These are phyloP conservation scores for Plasmodium coatneyi DNA, from an alignment of 169 alveolate genomes.

Conservation along the genomic window DNA sequence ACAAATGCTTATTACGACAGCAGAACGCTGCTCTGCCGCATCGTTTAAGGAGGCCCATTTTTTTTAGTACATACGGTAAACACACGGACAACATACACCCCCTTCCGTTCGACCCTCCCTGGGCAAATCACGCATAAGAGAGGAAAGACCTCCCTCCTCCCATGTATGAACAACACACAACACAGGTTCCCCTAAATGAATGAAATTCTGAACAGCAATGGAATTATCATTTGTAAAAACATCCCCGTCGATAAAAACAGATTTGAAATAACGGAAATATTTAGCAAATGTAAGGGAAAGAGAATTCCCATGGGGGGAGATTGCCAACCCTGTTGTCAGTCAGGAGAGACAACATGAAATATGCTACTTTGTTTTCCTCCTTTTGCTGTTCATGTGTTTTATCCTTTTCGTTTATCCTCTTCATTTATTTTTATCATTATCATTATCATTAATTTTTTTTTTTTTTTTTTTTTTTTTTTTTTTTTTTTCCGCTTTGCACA, in stretches of 20 bases:
- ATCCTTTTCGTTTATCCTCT: background rate
- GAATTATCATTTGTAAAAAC: constrained; percentile 36
- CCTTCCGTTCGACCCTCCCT: background rate
- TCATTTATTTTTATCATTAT: too few relatives aligned
- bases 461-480: too few relatives aligned
- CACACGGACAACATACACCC: background rate
- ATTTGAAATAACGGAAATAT: constrained; percentile 67
- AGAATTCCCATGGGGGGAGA: background rate
- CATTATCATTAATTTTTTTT: too few relatives aligned
- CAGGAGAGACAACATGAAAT: background rate
- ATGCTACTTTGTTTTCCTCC: background rate
- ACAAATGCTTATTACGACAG: background rate
- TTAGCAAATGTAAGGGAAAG: constrained; percentile 36
- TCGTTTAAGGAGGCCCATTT: background rate
- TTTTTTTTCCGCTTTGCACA: background rate
- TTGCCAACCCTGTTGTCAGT: background rate
- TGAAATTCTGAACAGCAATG: constrained; percentile 42
- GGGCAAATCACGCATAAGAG: background rate
- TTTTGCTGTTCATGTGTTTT: background rate
- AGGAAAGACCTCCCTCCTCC: background rate
- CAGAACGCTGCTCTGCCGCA: background rate
- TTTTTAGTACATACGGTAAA: background rate
- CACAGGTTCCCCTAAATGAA: constrained; percentile 24
- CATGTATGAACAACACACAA: background rate
- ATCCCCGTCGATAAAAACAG: constrained; percentile 33